A percentile compares a stretch with the other conserved stretches of the same genome.
phyloP scores from a whole-genome alignment of 495 filamentous ascomycete genomes.

The Elasticomyces elasticus region DNA sequence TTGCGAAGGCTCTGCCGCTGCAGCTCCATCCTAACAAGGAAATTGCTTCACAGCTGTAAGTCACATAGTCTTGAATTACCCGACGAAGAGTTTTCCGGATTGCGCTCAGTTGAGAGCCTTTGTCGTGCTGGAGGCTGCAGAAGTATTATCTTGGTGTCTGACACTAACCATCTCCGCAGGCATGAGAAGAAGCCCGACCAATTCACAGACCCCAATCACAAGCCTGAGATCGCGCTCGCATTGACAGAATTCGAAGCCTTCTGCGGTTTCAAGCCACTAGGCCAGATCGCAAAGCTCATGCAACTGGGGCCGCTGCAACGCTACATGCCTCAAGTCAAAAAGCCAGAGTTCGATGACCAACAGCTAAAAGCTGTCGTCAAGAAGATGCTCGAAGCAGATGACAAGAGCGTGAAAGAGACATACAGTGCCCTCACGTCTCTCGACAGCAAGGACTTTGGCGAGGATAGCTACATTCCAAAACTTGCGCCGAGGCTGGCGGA shows the following conservation, averaged over 20 bases:
- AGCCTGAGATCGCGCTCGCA: conserved; percentile 73
- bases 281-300: conserved; percentile 52
- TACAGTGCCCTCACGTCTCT: conserved; percentile 42
- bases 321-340: conserved; percentile 40
- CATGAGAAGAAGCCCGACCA: conserved; percentile 53
- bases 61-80: too few relatives aligned
- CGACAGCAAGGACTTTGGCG: conserved; percentile 41
- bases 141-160: too few relatives aligned
- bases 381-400: conserved; percentile 45
- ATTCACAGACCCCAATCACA: conserved; percentile 67
- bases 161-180: too few relatives aligned
- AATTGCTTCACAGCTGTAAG: conserved; percentile 51
- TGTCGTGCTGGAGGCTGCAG: too few relatives aligned
- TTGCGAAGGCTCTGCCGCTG: conserved; percentile 68
- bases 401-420: conserved; percentile 41
- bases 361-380: conserved; percentile 51
- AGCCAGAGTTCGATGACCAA: conserved; percentile 46
- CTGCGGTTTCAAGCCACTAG: conserved; percentile 60
- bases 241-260: conserved; percentile 72
- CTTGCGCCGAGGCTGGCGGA: conserved; percentile 54
- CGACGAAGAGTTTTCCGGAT: too few relatives aligned
- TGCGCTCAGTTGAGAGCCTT: too few relatives aligned
- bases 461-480: conserved; percentile 48
- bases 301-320: conserved; percentile 41
- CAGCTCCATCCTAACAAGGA: conserved; percentile 67